phyloP scores from a whole-genome alignment of 805 yeast species.

The Wickerhamomyces bovis region DNA sequence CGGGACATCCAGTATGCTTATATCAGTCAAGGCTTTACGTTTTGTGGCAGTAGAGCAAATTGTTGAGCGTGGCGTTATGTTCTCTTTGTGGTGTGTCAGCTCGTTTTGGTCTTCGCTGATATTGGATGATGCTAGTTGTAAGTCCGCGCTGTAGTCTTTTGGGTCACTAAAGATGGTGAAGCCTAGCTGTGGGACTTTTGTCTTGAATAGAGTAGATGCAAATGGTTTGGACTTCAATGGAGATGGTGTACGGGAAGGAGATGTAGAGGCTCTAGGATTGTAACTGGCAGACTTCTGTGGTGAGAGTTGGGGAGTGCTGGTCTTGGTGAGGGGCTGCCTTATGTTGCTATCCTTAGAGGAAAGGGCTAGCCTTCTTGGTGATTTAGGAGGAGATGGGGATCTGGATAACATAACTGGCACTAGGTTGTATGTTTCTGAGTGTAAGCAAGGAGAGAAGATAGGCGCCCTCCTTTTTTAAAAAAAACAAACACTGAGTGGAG shows the following conservation, averaged over 20 bases:
- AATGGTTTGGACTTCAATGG: slow-evolving; percentile 1
- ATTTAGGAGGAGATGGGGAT: slow-evolving; percentile 18
- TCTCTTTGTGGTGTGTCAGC: slow-evolving; percentile 14
- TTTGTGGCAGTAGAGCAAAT: neutral
- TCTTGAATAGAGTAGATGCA: slow-evolving; percentile 1
- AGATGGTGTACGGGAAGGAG: slow-evolving; percentile 9
- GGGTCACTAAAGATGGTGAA: slow-evolving; percentile 22
- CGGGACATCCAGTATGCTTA: slow-evolving; percentile 12
- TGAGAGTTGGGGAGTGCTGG: slow-evolving; percentile 14
- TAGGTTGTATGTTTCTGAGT: neutral
- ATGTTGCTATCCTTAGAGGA: slow-evolving; percentile 22
- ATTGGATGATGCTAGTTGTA: slow-evolving; percentile 10
- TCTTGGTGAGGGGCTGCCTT: slow-evolving; percentile 9
- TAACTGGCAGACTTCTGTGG: slow-evolving; percentile 11
- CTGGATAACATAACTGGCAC: slow-evolving; percentile 9
- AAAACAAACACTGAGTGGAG: no score
- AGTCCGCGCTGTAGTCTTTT: slow-evolving; percentile 17
- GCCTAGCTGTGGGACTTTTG: slow-evolving; percentile 11
- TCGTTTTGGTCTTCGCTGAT: slow-evolving; percentile 15
- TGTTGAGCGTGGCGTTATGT: slow-evolving; percentile 1
- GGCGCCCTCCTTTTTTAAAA: neutral
- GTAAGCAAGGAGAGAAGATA: neutral
- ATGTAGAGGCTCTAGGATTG: slow-evolving; percentile 8
- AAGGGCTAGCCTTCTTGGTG: slow-evolving; percentile 20
- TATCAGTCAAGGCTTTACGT: slow-evolving; percentile 11